These are phyloP conservation scores for Epichloe festucae DNA, from an alignment of 2,329 filamentous ascomycete species.

Conservation along the genomic window DNA sequence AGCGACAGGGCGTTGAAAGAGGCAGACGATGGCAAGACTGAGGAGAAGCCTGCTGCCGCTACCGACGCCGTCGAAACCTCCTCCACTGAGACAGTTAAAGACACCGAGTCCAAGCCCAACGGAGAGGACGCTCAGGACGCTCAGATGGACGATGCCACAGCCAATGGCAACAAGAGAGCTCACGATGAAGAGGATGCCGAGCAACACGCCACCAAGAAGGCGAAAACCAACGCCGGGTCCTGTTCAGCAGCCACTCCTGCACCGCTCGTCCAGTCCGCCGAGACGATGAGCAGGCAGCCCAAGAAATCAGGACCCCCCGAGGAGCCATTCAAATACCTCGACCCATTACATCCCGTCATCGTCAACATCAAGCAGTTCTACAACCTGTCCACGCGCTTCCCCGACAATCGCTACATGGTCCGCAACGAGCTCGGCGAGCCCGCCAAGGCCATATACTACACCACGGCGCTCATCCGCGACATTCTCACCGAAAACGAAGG, in stretches of 20 bases:
- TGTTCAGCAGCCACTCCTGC: conserved; percentile 8
- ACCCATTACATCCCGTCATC: conserved; percentile 62
- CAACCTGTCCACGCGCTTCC: conserved; percentile 70
- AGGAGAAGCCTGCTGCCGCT: conserved; percentile 8
- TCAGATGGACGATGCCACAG: conserved; percentile 16
- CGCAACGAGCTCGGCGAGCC: conserved; percentile 82
- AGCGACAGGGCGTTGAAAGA: conserved; percentile 13
- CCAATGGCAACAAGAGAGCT: conserved; percentile 22
- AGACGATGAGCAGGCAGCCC: conserved; percentile 21
- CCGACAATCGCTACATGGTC: conserved; percentile 85
- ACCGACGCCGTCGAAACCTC: conserved; percentile 13
- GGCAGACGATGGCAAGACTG: conserved; percentile 14
- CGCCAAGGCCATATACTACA: conserved; percentile 94
- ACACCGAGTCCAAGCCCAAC: conserved; percentile 16
- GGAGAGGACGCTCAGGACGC: conserved; percentile 13
- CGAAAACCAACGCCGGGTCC: conserved; percentile 26
- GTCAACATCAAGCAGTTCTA: conserved; percentile 73
- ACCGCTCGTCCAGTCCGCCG: conserved; percentile 7
- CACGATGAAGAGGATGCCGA: conserved; percentile 21
- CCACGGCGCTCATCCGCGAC: conserved; percentile 67
- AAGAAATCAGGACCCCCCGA: conserved; percentile 49
- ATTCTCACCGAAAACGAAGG: conserved; percentile 83
- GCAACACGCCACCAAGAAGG: conserved; percentile 33
- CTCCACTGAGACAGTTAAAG: conserved; percentile 9
- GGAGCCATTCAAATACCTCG: conserved; percentile 89